phyloP scores from a whole-genome alignment of 2,329 filamentous ascomycete species.

The Ceratocystis papillata region DNA sequence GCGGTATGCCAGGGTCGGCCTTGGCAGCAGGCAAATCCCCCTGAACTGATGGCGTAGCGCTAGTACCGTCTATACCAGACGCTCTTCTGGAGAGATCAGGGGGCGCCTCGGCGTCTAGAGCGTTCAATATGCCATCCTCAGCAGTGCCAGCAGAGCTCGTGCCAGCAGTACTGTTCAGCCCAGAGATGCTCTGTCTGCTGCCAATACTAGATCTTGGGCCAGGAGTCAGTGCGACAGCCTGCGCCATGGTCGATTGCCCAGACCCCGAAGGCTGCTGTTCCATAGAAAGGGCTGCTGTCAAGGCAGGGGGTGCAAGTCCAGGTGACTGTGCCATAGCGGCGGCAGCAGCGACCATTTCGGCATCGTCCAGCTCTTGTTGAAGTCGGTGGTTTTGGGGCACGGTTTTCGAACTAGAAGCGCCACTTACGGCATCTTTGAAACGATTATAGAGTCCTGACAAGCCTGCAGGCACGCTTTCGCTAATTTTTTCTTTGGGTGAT shows the following conservation, averaged over 20 bases:
- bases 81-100: slow-evolving; percentile 3
- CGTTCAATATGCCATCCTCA: background rate
- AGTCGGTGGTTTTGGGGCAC: slow-evolving; percentile 27
- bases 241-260: slow-evolving; percentile 17
- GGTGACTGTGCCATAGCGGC: slow-evolving; percentile 31
- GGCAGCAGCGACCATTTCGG: slow-evolving; percentile 30
- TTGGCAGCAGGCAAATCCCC: background rate
- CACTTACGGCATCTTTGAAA: slow-evolving; percentile 71
- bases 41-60: background rate
- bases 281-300: slow-evolving; percentile 31
- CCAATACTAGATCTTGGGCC: slow-evolving; percentile 21
- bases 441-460: slow-evolving; percentile 82
- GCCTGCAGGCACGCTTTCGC: slow-evolving; percentile 71
- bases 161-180: background rate
- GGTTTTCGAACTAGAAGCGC: slow-evolving; percentile 29
- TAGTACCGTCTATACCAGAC: slow-evolving; percentile 7
- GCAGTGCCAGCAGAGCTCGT: background rate
- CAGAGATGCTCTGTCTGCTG: slow-evolving; percentile 19
- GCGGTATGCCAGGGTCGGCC: background rate
- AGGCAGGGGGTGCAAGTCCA: slow-evolving; percentile 27
- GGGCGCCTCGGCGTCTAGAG: background rate
- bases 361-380: slow-evolving; percentile 34
- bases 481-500: slow-evolving; percentile 55
- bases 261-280: slow-evolving; percentile 31
- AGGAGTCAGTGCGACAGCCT: slow-evolving; percentile 17